A percentile compares a stretch with the other conserved stretches of the same genome.
Conservation (phyloP, 257 asterid species). For the Solanum pimpinellifolium region DNA sequence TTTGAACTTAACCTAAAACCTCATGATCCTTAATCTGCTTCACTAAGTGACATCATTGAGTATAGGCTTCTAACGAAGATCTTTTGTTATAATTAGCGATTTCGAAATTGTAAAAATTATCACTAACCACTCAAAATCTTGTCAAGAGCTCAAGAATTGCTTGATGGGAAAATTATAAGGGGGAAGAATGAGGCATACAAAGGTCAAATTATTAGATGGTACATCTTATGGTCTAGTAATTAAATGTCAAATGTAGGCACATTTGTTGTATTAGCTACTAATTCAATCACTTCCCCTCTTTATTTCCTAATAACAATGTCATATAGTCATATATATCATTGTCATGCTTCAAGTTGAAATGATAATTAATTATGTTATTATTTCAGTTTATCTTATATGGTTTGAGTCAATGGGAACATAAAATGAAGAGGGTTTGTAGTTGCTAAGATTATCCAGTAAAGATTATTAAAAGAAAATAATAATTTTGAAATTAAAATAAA, state of each 20-base stretch:
- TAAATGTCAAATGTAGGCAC: background rate
- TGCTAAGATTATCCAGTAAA: background rate
- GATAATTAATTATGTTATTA: background rate
- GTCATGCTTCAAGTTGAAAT: background rate
- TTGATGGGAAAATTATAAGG: background rate
- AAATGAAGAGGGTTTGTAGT: background rate
- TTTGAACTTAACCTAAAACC: background rate
- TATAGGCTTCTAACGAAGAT: background rate
- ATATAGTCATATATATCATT: background rate
- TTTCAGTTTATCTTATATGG: background rate
- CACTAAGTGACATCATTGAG: background rate
- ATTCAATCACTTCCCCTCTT: background rate
- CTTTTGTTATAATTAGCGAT: background rate
- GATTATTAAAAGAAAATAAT: background rate
- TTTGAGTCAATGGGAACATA: background rate
- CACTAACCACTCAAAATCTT: background rate
- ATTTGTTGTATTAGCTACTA: background rate
- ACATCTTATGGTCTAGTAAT: background rate
- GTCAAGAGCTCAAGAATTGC: background rate
- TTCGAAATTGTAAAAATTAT: background rate
- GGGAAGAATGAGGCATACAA: background rate
- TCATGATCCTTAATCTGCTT: background rate
- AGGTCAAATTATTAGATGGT: background rate
- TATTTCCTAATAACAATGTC: background rate
- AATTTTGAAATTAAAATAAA: background rate